Evolutionary conservation across 768 basidiomycete species (phyloP).

Genomic region (Termitomyces sp.): DNA sequence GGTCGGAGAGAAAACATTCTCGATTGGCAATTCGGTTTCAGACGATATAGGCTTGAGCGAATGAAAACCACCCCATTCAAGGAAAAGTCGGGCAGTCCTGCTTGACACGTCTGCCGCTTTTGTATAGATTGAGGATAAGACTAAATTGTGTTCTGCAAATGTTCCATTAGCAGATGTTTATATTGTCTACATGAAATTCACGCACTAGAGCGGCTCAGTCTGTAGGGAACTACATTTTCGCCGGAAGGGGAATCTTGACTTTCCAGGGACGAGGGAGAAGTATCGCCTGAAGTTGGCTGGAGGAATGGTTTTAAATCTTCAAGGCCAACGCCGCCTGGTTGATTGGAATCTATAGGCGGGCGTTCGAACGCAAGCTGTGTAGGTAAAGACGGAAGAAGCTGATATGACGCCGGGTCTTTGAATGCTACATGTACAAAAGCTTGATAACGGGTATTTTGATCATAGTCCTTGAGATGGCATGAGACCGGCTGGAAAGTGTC

Average conservation of each 20-base stretch:
- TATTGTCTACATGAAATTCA: not conserved
- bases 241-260: not conserved
- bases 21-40: conserved; percentile 16
- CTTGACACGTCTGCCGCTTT: not conserved
- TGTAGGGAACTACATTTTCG: not conserved
- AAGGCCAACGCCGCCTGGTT: conserved; percentile 31
- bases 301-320: conserved; percentile 29
- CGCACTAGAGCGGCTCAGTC: conserved; percentile 18
- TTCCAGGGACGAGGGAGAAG: conserved; percentile 4
- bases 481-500: not conserved
- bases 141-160: not conserved
- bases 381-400: conserved; percentile 28
- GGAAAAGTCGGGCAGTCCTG: conserved; percentile 15
- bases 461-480: conserved; percentile 38
- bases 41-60: conserved; percentile 25
- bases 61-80: conserved; percentile 37
- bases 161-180: not conserved
- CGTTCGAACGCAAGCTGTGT: conserved; percentile 24
- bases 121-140: not conserved
- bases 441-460: conserved; percentile 40
- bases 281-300: not conserved
- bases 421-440: conserved; percentile 42
- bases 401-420: conserved; percentile 36
- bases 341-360: conserved; percentile 15
- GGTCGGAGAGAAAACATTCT: conserved; percentile 19